phyloP scores from a whole-genome alignment of 2,329 filamentous ascomycete species.

The Aspergillus piperis region DNA sequence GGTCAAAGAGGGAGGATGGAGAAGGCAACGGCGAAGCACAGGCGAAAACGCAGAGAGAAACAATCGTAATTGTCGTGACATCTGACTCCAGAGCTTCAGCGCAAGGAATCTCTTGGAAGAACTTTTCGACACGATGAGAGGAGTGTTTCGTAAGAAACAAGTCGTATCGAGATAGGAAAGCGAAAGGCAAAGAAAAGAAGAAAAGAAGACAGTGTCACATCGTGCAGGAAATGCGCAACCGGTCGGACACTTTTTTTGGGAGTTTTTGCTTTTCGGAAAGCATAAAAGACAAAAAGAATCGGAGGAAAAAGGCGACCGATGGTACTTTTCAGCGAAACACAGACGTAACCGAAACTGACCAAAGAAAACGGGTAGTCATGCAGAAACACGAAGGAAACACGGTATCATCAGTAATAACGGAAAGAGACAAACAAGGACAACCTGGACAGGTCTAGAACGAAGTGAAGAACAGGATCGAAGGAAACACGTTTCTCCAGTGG shows the following conservation, averaged over 20 bases:
- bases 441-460: slow-evolving; percentile 25
- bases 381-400: slow-evolving; percentile 27
- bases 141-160: slow-evolving; percentile 15
- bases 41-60: slow-evolving; percentile 33
- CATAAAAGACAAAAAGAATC: slow-evolving; percentile 11
- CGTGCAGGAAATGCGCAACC: slow-evolving; percentile 23
- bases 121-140: slow-evolving; percentile 20
- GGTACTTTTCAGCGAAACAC: slow-evolving; percentile 34
- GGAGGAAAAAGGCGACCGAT: slow-evolving; percentile 31
- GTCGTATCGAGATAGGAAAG: slow-evolving; percentile 19
- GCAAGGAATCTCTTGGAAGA: slow-evolving; percentile 20
- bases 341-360: slow-evolving; percentile 37
- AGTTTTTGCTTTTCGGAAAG: slow-evolving; percentile 29
- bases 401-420: slow-evolving; percentile 33
- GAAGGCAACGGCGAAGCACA: slow-evolving; percentile 25
- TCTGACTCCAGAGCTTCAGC: slow-evolving; percentile 23
- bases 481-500: slow-evolving; percentile 6
- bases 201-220: slow-evolving; percentile 17
- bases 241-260: slow-evolving; percentile 32
- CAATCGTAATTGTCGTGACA: slow-evolving; percentile 43
- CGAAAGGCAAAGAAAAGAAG: slow-evolving; percentile 7
- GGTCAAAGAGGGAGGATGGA: slow-evolving; percentile 31
- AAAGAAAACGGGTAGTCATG: slow-evolving; percentile 31
- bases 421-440: slow-evolving; percentile 25
- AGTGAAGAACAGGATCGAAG: slow-evolving; percentile 21